Conservation (phyloP, 2,329 filamentous ascomycete species). For the Claviceps cyperi region DNA sequence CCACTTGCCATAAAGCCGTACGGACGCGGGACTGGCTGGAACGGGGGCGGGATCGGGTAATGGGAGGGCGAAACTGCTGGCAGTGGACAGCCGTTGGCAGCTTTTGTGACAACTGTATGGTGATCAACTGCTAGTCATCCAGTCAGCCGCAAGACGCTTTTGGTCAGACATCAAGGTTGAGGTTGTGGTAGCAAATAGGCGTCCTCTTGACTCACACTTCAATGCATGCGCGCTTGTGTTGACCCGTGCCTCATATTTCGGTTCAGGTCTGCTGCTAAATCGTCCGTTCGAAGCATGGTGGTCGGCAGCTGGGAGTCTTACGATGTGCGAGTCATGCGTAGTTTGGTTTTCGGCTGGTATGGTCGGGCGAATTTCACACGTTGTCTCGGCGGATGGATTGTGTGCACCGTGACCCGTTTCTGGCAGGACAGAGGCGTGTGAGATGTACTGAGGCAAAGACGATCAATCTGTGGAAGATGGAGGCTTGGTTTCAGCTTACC, state of each 20-base stretch:
- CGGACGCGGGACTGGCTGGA: conserved; percentile 22
- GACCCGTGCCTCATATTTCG: conserved; percentile 4
- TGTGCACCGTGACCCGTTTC: not conserved
- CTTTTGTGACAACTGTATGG: conserved; percentile 2
- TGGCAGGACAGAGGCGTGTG: not conserved
- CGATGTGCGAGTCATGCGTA: not conserved
- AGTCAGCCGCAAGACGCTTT: conserved; percentile 2
- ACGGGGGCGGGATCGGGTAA: conserved; percentile 30
- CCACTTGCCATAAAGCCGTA: conserved; percentile 18
- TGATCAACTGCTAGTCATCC: conserved; percentile 7
- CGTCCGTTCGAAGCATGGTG: not conserved
- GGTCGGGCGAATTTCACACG: not conserved
- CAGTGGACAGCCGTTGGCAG: conserved; percentile 14
- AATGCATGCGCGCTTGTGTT: not conserved
- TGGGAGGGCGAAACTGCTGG: conserved; percentile 19
- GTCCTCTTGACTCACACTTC: conserved; percentile 3
- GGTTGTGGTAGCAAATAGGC: not conserved
- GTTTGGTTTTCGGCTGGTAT: not conserved
- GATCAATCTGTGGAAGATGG: not conserved
- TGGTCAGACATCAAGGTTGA: not conserved
- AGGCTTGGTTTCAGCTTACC: conserved; percentile 1
- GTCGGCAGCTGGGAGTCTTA: not conserved
- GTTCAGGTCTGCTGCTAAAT: conserved; percentile 1
- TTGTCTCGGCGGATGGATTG: not conserved
- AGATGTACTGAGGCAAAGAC: not conserved